Evolutionary conservation across 345 rosid species (phyloP).

Genomic region (Euphorbia tirucalli): DNA sequence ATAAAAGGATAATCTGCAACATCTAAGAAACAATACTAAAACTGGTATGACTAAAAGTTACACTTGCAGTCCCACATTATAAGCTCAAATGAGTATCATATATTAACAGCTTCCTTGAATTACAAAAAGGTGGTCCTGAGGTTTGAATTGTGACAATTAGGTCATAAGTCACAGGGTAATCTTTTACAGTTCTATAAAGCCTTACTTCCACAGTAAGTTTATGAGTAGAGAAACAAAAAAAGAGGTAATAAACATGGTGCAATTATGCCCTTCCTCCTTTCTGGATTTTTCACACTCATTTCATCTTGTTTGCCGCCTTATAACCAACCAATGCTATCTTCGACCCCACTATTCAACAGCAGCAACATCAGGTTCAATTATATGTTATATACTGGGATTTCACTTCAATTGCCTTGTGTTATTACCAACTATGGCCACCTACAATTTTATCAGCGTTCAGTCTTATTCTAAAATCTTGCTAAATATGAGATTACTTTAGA

Average conservation of each 20-base stretch:
- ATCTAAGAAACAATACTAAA: too few species aligned
- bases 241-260: neutral
- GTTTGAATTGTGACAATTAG: too few species aligned
- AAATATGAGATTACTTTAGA: neutral
- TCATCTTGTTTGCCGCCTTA: neutral
- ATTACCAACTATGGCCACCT: neutral
- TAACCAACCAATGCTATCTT: neutral
- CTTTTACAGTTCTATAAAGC: neutral
- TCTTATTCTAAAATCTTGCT: neutral
- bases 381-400: neutral
- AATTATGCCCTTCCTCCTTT: neutral
- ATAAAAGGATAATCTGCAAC: too few species aligned
- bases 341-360: neutral
- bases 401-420: too few species aligned
- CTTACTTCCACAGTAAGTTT: neutral
- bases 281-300: neutral
- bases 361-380: neutral
- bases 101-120: too few species aligned
- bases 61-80: too few species aligned
- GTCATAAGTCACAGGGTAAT: neutral
- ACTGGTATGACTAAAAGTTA: too few species aligned
- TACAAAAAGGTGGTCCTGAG: too few species aligned
- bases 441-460: neutral
- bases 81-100: too few species aligned
- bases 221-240: neutral